A percentile compares a stretch with the other conserved stretches of the same genome.
Conservation (phyloP, 2,329 filamentous ascomycete genomes). For the Beauveria rudraprayagi region DNA sequence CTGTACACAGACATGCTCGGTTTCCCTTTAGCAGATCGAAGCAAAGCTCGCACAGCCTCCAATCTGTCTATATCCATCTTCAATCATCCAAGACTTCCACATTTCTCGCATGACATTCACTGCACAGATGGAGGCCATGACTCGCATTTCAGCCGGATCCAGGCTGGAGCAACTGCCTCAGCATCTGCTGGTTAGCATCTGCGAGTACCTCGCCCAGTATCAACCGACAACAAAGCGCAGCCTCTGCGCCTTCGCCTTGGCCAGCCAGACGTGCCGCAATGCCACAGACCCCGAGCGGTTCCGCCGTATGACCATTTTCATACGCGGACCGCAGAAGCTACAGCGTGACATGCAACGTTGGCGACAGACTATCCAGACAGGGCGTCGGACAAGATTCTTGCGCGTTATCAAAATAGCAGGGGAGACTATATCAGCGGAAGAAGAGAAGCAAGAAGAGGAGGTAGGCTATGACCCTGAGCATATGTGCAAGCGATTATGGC, state of each 20-base stretch:
- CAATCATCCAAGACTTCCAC: no score
- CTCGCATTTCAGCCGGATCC: background rate
- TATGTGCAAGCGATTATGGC: no score
- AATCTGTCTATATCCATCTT: no score
- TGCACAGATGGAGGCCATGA: no score
- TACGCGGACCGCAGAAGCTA: conserved; percentile 3
- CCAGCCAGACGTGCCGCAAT: background rate
- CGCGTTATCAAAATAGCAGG: conserved; percentile 4
- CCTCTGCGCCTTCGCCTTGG: conserved; percentile 4
- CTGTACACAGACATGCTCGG: no score
- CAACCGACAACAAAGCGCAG: conserved; percentile 4
- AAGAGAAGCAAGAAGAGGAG: background rate
- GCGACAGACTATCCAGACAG: background rate
- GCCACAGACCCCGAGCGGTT: background rate
- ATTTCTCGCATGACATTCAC: no score
- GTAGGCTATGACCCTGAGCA: background rate
- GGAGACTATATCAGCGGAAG: background rate
- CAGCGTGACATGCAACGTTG: background rate
- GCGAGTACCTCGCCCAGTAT: background rate
- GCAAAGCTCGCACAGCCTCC: no score
- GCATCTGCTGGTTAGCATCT: background rate
- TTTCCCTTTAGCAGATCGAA: no score
- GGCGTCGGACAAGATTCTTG: background rate
- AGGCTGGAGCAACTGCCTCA: background rate
- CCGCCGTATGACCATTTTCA: background rate